phyloP scores from a whole-genome alignment of 768 basidiomycete genomes.

The Fomitopsis pulvina region DNA sequence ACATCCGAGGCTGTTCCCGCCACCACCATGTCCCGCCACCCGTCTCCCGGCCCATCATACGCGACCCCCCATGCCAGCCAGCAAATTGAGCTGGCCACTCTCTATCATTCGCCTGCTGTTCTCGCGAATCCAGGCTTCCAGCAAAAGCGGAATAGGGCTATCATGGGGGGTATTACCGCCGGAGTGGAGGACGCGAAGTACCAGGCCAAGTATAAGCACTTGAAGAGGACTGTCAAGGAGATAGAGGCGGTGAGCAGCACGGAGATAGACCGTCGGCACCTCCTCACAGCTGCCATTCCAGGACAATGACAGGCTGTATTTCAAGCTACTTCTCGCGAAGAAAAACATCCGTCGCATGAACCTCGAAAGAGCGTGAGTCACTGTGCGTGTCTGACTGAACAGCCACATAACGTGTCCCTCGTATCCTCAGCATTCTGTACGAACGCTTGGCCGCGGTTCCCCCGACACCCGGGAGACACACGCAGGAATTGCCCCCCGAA shows the following conservation, averaged over 20 bases:
- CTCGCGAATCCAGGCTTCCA: constrained; percentile 2
- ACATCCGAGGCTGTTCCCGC: constrained; percentile 29
- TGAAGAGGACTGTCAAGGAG: constrained; percentile 84
- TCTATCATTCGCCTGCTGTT: constrained; percentile 3
- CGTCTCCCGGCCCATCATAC: constrained; percentile 28
- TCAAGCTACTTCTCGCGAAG: constrained; percentile 74
- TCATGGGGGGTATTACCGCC: constrained; percentile 51
- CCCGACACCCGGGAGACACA: constrained; percentile 38
- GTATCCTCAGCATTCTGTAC: constrained; percentile 56
- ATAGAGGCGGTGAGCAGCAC: constrained; percentile 62
- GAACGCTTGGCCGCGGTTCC: constrained; percentile 64
- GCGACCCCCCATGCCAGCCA: constrained; percentile 10
- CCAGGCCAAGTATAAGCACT: constrained; percentile 81
- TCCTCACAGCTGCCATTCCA: constrained; percentile 25
- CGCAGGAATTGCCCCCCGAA: constrained; percentile 21
- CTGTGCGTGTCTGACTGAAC: constrained; percentile 16
- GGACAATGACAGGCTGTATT: constrained; percentile 87
- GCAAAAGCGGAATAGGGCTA: constrained; percentile 13
- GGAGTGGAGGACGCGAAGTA: constrained; percentile 85
- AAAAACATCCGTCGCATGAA: constrained; percentile 83
- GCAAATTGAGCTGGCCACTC: neutral
- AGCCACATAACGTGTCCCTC: constrained; percentile 4
- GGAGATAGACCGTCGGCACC: neutral
- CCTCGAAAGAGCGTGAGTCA: constrained; percentile 79
- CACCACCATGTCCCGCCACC: constrained; percentile 62